These are phyloP conservation scores for Fraxinus ornus DNA, from an alignment of 305 asterid species.

Conservation along the genomic window DNA sequence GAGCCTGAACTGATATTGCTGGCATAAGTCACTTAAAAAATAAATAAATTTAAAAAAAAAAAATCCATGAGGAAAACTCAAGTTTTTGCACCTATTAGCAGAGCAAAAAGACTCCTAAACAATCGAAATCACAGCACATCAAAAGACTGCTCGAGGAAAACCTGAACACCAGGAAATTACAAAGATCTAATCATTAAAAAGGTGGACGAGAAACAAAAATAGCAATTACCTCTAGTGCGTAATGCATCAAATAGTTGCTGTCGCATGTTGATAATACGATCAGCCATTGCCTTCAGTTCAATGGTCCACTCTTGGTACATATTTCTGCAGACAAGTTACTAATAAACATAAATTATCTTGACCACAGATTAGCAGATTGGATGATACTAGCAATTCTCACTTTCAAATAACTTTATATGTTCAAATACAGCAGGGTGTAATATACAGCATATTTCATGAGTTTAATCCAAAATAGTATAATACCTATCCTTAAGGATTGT, in stretches of 20 bases:
- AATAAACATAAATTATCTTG: not conserved
- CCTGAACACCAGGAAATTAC: not conserved
- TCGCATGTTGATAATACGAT: conserved; percentile 94
- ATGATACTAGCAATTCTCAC: not conserved
- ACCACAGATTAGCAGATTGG: not conserved
- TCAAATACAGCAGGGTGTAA: conserved; percentile 3
- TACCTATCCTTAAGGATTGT: conserved; percentile 92
- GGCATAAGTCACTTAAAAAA: not conserved
- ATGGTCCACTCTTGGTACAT: conserved; percentile 84
- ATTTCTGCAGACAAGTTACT: conserved; percentile 47
- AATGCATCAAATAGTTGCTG: conserved; percentile 82
- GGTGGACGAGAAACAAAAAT: not conserved
- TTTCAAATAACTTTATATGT: not conserved
- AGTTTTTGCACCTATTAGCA: not conserved
- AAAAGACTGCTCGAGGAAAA: not conserved
- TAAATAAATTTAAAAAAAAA: no score
- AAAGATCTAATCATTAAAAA: conserved; percentile 2
- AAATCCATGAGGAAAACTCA: no score
- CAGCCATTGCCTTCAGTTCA: conserved; percentile 98
- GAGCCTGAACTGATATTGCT: not conserved
- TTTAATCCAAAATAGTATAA: not conserved
- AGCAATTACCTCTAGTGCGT: conserved; percentile 55
- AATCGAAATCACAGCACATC: not conserved
- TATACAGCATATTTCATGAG: conserved; percentile 2
- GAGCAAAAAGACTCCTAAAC: not conserved